phyloP scores from a whole-genome alignment of 164 flowering plant genomes.

The Piper longum region DNA sequence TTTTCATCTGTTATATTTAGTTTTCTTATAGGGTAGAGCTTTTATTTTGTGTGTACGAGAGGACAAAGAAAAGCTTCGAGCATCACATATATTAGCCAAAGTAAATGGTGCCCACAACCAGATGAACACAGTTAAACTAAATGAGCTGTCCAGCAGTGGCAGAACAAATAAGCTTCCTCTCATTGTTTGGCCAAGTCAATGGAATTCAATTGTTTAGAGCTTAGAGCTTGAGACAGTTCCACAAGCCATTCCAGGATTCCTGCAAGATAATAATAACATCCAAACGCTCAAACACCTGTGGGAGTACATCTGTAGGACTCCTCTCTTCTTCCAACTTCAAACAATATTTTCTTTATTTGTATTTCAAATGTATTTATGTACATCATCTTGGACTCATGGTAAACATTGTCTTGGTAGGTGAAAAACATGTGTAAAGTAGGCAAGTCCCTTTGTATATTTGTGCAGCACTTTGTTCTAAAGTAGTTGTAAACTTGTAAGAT shows the following conservation, averaged over 20 bases:
- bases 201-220: not conserved
- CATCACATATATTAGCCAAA: slow-evolving; percentile 15
- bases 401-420: not conserved
- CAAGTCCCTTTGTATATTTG: not conserved
- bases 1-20: too few relatives aligned
- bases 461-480: not conserved
- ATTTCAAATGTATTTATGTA: too few relatives aligned
- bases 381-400: too few relatives aligned
- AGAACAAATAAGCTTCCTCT: slow-evolving; percentile 3
- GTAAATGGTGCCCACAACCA: slow-evolving; percentile 19
- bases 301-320: too few relatives aligned
- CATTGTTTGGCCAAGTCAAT: slow-evolving; percentile 1
- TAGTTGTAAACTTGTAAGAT: slow-evolving; percentile 2
- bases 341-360: too few relatives aligned
- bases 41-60: not conserved
- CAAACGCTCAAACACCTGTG: not conserved
- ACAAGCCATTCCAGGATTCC: slow-evolving; percentile 7
- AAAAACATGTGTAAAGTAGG: not conserved
- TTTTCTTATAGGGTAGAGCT: too few relatives aligned
- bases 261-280: slow-evolving; percentile 6
- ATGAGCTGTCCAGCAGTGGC: not conserved
- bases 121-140: slow-evolving; percentile 6
- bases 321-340: too few relatives aligned
- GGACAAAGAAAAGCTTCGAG: slow-evolving; percentile 25
- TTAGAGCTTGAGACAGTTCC: not conserved